Base-by-base conservation (phyloP, 257 asterid genomes). In the Prunella vulgaris region DNA sequence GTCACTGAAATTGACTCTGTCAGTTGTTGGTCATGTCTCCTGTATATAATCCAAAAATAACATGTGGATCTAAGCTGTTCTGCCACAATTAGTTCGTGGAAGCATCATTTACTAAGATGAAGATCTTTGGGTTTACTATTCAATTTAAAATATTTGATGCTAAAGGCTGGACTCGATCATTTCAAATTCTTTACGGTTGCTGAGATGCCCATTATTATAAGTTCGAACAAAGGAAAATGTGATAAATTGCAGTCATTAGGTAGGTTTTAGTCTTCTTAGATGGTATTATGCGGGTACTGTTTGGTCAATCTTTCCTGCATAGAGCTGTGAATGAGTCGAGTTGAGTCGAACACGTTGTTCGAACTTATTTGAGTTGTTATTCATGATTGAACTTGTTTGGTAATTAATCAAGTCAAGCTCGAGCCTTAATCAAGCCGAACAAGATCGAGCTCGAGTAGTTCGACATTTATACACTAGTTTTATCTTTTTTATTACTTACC, bases 51-150 rank as follows among this genome's bases (percentile, higher is more conserved):
- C 71, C 52, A 53, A 71, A 60, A 51, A 33, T 48, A 51, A 46
- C 74, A 60, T 66, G 69, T 60, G 60, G 10, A 25, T 63, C 73
- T 71, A 66, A 57, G 68, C 62, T 79, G 67, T 37, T 46, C 25
- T 62, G 63, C 68, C 72, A 67, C n/a, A 28, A 53, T 70, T 70
- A 35, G 15, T 66, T 33, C 3, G 51, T 30, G 48, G 54, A 51
- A 76, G 33, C 40, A 69, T 38, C 48, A 76, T 60, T 54, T 33
- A 52, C 54, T 61, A 42, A n/a, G 28, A 15, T 9, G 59, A 35
- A 48, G n/a, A 24, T 64, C 38, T 42, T 53, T 30, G 48, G 28
- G 21, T 53, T 42, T 33, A 53, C 42, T 64, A 27, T 61, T 40
- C 17, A 51, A 60, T 27, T 61, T 30, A n/a, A 24, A 15, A 42